phyloP scores from a whole-genome alignment of 2,329 filamentous ascomycete species.

The Piedraia hortae region DNA sequence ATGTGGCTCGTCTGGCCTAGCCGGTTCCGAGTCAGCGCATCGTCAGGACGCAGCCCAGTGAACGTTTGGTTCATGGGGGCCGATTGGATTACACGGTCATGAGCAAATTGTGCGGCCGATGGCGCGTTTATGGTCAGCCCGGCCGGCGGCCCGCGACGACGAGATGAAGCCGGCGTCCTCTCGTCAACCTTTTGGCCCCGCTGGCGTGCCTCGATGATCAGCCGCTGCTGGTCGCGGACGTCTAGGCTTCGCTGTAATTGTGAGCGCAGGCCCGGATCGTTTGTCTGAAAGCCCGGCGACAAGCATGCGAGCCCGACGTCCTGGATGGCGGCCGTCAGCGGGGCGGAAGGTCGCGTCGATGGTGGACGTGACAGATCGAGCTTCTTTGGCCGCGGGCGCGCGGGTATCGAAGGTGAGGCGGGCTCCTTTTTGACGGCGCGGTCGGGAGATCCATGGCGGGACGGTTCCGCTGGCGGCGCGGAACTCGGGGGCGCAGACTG shows the following conservation, averaged over 20 bases:
- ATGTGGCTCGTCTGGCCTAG: conserved; percentile 69
- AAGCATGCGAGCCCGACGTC: conserved; percentile 84
- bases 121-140: conserved; percentile 88
- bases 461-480: too few species aligned
- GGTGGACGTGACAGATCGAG: conserved; percentile 38
- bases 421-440: conserved; percentile 98
- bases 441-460: too few species aligned
- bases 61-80: conserved; percentile 87
- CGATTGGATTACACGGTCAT: conserved; percentile 88
- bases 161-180: conserved; percentile 39
- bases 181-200: conserved; percentile 29
- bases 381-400: conserved; percentile 47
- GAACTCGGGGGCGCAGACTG: too few species aligned
- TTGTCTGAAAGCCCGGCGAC: conserved; percentile 83
- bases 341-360: conserved; percentile 32
- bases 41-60: conserved; percentile 56
- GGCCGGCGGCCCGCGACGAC: conserved; percentile 53
- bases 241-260: conserved; percentile 83
- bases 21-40: conserved; percentile 10
- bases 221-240: conserved; percentile 76
- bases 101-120: conserved; percentile 69
- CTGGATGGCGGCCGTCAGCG: conserved; percentile 58
- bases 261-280: conserved; percentile 89
- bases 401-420: conserved; percentile 50
- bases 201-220: conserved; percentile 82